Evolutionary conservation across 73 alveolate genomes (phyloP), one percentile per base, ranked within the genome.

Genomic region (Blepharisma stoltei): DNA sequence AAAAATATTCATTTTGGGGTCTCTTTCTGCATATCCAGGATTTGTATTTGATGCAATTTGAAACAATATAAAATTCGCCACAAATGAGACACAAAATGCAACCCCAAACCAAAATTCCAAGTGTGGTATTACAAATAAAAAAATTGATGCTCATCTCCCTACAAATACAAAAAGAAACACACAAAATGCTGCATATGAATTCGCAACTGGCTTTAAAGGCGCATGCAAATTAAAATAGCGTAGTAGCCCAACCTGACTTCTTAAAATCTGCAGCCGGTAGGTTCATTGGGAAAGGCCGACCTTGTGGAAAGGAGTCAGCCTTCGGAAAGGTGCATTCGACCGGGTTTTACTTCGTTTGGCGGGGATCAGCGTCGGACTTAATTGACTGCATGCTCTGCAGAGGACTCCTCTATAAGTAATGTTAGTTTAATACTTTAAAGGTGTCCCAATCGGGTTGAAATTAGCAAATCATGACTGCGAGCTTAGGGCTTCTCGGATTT

Each of bases 121-220:
- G n/a, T 44, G 32, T 1, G 79, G 79, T n/a, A 69, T 7, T 1
- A 69, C 32, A 43, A 37, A 69, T 23, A 69, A n/a, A n/a, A 69
- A 69, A 9, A 44, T 38, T 18, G 27, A 21, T 1, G 6, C 60
- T 9, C n/a, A 46, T 69, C 79, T 69, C n/a, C 11, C 14, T 18
- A 23, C 18, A 69, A 44, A 44, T 11, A 53, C 27, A n/a, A 69
- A n/a, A 44, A 38, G 14, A 20, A 18, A 38, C 1, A 69, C 25
- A 23, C 0, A 23, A 43, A 69, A 46, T n/a, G 67, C 23, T 18
- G 32, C 11, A n/a, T 44, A 44, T 14, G 76, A 18, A 53, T 38
- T 69, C 27, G 20, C 27, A n/a, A 69, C 65, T 69, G 79, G 79
- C 79, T 69, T 18, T 18, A 69, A 46, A 14, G 79, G 79, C 4